These are phyloP conservation scores for Oryza meyeriana DNA, from an alignment of 176 grass and related monocot species.

Conservation along the genomic window DNA sequence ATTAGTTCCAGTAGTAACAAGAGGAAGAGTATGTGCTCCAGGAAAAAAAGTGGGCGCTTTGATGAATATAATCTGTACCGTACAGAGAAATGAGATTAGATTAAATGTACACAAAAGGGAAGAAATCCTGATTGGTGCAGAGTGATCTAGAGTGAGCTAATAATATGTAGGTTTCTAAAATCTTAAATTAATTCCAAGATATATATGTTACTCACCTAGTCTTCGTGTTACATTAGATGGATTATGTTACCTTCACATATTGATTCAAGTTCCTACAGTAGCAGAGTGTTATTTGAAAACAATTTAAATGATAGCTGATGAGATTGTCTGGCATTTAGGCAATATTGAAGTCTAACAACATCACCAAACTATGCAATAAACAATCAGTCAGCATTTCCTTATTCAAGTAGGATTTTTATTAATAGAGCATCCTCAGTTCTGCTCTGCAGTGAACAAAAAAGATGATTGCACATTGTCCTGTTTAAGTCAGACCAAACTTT, in stretches of 20 bases:
- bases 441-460: background rate
- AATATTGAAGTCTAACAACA: background rate
- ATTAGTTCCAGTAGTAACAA: background rate
- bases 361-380: background rate
- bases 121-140: background rate
- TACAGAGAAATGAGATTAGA: background rate
- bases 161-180: background rate
- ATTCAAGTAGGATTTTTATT: background rate
- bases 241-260: background rate
- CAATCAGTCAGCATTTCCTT: background rate
- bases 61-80: background rate
- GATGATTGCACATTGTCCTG: background rate
- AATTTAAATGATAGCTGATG: background rate
- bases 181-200: background rate
- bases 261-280: background rate
- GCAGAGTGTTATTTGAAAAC: background rate
- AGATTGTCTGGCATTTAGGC: background rate
- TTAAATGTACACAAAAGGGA: background rate
- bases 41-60: background rate
- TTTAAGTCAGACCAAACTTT: background rate
- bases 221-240: background rate
- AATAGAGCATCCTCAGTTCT: background rate
- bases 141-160: background rate
- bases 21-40: background rate
- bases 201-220: background rate